These are phyloP conservation scores for Wickerhamiella azyma DNA, from an alignment of 805 yeast genomes.

Conservation along the genomic window DNA sequence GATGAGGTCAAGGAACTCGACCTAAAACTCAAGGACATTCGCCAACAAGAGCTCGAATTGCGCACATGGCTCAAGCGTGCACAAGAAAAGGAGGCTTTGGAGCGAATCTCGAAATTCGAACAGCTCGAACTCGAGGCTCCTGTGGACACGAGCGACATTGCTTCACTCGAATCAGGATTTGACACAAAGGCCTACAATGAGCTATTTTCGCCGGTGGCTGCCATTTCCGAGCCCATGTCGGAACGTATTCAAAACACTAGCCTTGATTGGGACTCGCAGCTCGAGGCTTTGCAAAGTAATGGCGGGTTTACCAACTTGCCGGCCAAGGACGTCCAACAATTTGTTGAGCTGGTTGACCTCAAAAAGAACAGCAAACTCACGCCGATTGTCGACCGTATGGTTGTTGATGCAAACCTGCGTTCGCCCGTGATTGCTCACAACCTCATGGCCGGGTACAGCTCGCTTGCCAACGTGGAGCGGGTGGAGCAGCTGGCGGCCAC, in stretches of 20 bases:
- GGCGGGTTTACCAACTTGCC: constrained; percentile 17
- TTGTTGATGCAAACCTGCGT: constrained; percentile 14
- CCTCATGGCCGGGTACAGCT: constrained; percentile 26
- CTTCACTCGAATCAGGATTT: constrained; percentile 14
- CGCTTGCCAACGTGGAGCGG: constrained; percentile 15
- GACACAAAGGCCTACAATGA: background rate
- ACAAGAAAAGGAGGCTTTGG: constrained; percentile 14
- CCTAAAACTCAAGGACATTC: constrained; percentile 13
- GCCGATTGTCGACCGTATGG: constrained; percentile 17
- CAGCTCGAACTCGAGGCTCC: constrained; percentile 3
- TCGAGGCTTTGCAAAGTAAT: constrained; percentile 3
- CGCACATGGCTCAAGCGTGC: constrained; percentile 8
- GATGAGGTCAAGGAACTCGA: constrained; percentile 13
- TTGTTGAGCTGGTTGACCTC: constrained; percentile 21
- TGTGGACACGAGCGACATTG: constrained; percentile 13
- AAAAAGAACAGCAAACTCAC: constrained; percentile 12
- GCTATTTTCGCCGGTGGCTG: background rate
- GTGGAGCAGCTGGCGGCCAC: constrained; percentile 19
- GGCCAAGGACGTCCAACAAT: constrained; percentile 17
- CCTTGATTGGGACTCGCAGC: background rate
- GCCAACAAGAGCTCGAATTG: constrained; percentile 11
- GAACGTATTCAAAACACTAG: background rate
- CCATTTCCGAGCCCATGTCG: background rate
- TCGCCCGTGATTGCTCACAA: constrained; percentile 17
- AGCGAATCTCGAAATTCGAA: constrained; percentile 10